Evolutionary conservation across 2,329 filamentous ascomycete species (phyloP).

Genomic region (Paecilomyces sp.): DNA sequence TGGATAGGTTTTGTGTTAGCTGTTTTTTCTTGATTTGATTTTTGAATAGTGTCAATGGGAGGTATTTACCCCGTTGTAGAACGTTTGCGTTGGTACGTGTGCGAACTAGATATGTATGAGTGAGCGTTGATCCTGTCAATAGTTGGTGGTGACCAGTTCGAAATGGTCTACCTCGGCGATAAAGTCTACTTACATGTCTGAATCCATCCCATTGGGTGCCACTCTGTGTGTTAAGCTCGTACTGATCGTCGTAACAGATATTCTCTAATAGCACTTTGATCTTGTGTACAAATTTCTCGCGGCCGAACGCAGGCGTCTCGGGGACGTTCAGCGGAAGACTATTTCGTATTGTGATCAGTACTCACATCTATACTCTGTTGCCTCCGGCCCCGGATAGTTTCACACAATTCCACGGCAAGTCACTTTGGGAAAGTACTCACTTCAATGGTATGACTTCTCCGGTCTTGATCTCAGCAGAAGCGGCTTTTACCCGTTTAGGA

Average conservation of each 20-base stretch:
- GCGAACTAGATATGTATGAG: constrained; percentile 21
- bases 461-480: constrained; percentile 46
- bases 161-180: neutral
- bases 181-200: constrained; percentile 30
- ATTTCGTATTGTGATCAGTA: neutral
- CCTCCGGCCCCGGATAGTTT: no score
- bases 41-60: neutral
- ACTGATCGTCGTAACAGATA: constrained; percentile 38
- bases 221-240: constrained; percentile 43
- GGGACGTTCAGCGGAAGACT: constrained; percentile 49
- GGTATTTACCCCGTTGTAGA: constrained; percentile 33
- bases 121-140: neutral
- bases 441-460: constrained; percentile 52
- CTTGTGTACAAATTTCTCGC: constrained; percentile 47
- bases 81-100: constrained; percentile 28
- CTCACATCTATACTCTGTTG: neutral
- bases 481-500: constrained; percentile 46
- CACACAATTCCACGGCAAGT: no score
- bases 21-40: neutral
- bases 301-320: constrained; percentile 45
- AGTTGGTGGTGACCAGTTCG: neutral
- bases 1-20: constrained; percentile 6
- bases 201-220: constrained; percentile 47
- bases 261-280: constrained; percentile 39
- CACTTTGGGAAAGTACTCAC: constrained; percentile 19